Evolutionary conservation across 23 red algal species (phyloP).

Genomic region (Pyropia yezoensis): DNA sequence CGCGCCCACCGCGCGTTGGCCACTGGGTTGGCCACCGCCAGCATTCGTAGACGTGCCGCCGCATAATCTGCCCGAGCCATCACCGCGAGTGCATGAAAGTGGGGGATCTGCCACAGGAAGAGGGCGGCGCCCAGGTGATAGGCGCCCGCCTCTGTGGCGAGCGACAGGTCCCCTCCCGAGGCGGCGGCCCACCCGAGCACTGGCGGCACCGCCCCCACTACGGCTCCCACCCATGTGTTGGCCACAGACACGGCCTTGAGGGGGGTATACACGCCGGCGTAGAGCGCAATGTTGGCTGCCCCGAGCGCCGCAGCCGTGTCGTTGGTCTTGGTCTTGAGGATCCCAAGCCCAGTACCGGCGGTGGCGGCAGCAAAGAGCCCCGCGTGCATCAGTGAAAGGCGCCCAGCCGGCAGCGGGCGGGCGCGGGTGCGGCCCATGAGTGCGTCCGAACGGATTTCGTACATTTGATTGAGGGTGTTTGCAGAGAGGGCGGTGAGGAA

Average conservation of each 20-base stretch:
- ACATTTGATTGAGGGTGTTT: conserved; percentile 92
- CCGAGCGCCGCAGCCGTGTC: conserved; percentile 44
- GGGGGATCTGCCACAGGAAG: conserved; percentile 96
- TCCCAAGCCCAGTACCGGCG: conserved; percentile 26
- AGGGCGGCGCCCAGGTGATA: conserved; percentile 40
- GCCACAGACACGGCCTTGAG: conserved; percentile 65
- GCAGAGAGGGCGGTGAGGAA: conserved; percentile 69
- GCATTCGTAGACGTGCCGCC: conserved; percentile 63
- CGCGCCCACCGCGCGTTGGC: conserved; percentile 48
- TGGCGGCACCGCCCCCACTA: conserved; percentile 92
- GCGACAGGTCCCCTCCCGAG: conserved; percentile 15
- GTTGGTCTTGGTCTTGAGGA: conserved; percentile 40
- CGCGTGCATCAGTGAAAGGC: conserved; percentile 37
- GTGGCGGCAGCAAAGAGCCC: conserved; percentile 42
- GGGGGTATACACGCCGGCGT: conserved; percentile 88
- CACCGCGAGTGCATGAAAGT: conserved; percentile 92
- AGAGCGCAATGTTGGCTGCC: conserved; percentile 66
- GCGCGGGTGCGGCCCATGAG: conserved; percentile 72
- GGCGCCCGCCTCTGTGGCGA: conserved; percentile 42
- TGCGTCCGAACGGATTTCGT: conserved; percentile 66
- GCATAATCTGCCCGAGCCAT: conserved; percentile 64
- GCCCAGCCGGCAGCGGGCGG: conserved; percentile 73
- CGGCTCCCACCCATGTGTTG: conserved; percentile 89
- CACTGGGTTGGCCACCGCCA: conserved; percentile 51
- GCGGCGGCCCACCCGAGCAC: conserved; percentile 89